A percentile compares a stretch with the other conserved stretches of the same genome.
phyloP scores from a whole-genome alignment of 1,284 basidiomycete species.

The Marasmius oreades region DNA sequence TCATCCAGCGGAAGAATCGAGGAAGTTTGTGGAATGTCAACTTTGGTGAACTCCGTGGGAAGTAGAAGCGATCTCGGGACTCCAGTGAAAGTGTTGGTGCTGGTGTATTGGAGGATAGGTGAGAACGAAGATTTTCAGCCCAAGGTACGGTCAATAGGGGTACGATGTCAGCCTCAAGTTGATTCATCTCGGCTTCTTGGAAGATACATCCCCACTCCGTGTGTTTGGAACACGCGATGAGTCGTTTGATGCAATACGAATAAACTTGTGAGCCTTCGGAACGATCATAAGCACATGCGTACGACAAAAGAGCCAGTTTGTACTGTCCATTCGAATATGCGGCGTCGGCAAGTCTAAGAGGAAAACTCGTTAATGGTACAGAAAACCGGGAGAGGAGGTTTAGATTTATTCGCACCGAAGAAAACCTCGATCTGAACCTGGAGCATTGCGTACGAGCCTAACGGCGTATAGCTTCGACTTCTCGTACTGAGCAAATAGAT shows the following conservation, averaged over 20 bases:
- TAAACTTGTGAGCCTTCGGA: constrained; percentile 32
- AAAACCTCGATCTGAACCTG: constrained; percentile 43
- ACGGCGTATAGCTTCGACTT: constrained; percentile 32
- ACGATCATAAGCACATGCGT: constrained; percentile 42
- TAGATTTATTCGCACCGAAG: constrained; percentile 21
- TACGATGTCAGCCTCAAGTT: constrained; percentile 32
- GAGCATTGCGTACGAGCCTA: constrained; percentile 28
- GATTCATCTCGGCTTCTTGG: constrained; percentile 35
- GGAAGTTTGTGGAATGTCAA: constrained; percentile 38
- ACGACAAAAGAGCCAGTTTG: constrained; percentile 56
- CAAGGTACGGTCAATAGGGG: constrained; percentile 37
- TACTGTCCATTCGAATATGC: constrained; percentile 28
- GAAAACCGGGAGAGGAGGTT: neutral
- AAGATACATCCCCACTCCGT: constrained; percentile 53
- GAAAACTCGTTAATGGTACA: neutral
- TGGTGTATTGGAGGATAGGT: constrained; percentile 27
- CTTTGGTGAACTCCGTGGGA: constrained; percentile 24
- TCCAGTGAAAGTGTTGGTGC: constrained; percentile 38
- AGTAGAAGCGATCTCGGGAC: constrained; percentile 37
- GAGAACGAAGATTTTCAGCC: constrained; percentile 32
- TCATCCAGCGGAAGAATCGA: constrained; percentile 59
- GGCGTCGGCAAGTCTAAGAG: constrained; percentile 41
- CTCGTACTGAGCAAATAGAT: constrained; percentile 33
- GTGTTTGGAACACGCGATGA: constrained; percentile 37
- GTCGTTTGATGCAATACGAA: constrained; percentile 41